Evolutionary conservation across 169 alveolate genomes (phyloP).

Genomic region (Eimeria brunetti): DNA sequence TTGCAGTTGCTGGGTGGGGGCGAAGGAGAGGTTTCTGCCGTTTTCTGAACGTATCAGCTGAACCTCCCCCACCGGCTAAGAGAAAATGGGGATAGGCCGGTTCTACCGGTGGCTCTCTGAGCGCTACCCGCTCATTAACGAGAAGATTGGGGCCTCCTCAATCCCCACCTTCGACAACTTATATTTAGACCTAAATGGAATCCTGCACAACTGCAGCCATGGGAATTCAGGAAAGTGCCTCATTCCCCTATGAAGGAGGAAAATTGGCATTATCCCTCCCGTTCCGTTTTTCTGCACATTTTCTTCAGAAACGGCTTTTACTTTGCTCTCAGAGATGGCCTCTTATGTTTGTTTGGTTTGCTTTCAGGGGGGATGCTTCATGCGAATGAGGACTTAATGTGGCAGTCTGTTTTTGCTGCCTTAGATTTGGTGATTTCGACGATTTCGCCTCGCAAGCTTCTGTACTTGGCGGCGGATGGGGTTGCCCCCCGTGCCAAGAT

Average conservation of each 20-base stretch:
- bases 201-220: conserved; percentile 93
- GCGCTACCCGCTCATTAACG: conserved; percentile 94
- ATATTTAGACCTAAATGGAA: conserved; percentile 99
- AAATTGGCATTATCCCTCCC: neutral
- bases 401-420: conserved; percentile 63
- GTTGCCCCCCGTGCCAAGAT: conserved; percentile 99
- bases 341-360: neutral
- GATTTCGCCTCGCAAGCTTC: conserved; percentile 96
- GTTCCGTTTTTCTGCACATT: neutral
- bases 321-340: neutral
- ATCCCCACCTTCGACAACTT: conserved; percentile 96
- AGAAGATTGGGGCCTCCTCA: conserved; percentile 83
- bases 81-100: conserved; percentile 94
- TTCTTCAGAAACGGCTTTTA: neutral
- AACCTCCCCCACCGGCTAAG: neutral
- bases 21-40: neutral
- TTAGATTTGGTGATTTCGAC: conserved; percentile 90
- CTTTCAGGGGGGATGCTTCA: conserved; percentile 61
- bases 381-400: conserved; percentile 72
- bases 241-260: neutral
- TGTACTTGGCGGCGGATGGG: conserved; percentile 94
- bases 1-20: neutral
- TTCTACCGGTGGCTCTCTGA: conserved; percentile 93
- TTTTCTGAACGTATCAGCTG: neutral
- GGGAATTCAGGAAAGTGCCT: conserved; percentile 74